These are phyloP conservation scores for Xylariomycetidae sp. DNA, from an alignment of 2,329 filamentous ascomycete species.

Conservation along the genomic window DNA sequence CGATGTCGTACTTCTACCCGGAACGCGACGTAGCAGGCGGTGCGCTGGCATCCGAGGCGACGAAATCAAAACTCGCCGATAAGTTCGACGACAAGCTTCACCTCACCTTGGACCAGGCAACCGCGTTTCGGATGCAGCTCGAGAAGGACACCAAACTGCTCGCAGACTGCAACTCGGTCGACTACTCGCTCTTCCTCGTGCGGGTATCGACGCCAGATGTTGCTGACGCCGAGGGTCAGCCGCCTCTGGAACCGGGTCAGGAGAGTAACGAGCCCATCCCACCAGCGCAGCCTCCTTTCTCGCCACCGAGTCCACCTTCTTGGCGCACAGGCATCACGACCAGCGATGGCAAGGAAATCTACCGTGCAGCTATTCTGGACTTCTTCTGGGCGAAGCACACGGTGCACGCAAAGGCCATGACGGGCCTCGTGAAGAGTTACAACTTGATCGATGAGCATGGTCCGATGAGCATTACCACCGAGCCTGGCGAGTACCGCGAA, in stretches of 20 bases:
- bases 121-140: slow-evolving; percentile 48
- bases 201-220: slow-evolving; percentile 31
- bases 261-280: slow-evolving; percentile 12
- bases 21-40: slow-evolving; percentile 66
- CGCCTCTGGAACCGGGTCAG: slow-evolving; percentile 38
- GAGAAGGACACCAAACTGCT: slow-evolving; percentile 59
- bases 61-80: slow-evolving; percentile 60
- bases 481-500: slow-evolving; percentile 59
- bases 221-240: slow-evolving; percentile 24
- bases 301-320: slow-evolving; percentile 30
- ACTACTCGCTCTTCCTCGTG: slow-evolving; percentile 70
- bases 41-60: slow-evolving; percentile 54
- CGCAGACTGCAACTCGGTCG: slow-evolving; percentile 58
- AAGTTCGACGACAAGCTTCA: slow-evolving; percentile 61
- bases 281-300: slow-evolving; percentile 25
- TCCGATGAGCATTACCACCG: slow-evolving; percentile 70
- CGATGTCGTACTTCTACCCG: slow-evolving; percentile 68
- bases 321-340: slow-evolving; percentile 61
- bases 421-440: slow-evolving; percentile 56
- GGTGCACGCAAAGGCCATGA: slow-evolving; percentile 59
- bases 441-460: slow-evolving; percentile 59
- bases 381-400: slow-evolving; percentile 78
- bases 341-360: slow-evolving; percentile 58
- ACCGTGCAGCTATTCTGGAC: slow-evolving; percentile 62
- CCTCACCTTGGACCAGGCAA: slow-evolving; percentile 48